Conservation (phyloP, 1,284 basidiomycete species). For the Xanthoconium separans region DNA sequence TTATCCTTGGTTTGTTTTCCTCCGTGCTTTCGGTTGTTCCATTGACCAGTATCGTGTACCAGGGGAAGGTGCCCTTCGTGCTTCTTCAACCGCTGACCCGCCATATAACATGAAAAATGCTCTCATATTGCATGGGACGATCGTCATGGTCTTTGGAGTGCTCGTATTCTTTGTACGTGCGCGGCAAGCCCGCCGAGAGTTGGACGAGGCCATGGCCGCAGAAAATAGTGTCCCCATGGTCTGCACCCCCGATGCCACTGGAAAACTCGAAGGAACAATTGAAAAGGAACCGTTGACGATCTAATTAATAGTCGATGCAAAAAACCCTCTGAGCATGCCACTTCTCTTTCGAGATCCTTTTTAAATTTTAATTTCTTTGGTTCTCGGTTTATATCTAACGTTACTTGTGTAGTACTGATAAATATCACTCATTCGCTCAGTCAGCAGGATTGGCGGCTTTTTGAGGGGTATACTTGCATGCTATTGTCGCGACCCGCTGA, state of each 20-base stretch:
- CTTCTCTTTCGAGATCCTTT: too few relatives aligned
- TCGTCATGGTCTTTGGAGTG: constrained; percentile 40
- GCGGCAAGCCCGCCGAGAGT: constrained; percentile 55
- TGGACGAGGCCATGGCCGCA: constrained; percentile 47
- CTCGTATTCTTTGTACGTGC: constrained; percentile 53
- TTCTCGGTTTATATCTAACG: too few relatives aligned
- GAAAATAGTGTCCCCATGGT: neutral
- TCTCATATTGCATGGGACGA: constrained; percentile 59
- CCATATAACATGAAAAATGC: constrained; percentile 67
- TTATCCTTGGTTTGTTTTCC: constrained; percentile 55
- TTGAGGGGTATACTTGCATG: too few relatives aligned
- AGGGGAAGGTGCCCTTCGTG: constrained; percentile 68
- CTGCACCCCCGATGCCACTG: neutral
- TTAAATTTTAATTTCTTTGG: too few relatives aligned
- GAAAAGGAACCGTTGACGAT: too few relatives aligned
- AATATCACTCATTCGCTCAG: too few relatives aligned
- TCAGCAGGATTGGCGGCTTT: too few relatives aligned
- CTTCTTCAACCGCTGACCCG: constrained; percentile 53
- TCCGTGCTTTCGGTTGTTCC: neutral
- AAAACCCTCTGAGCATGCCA: too few relatives aligned
- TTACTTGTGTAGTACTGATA: too few relatives aligned
- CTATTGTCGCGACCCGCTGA: too few relatives aligned
- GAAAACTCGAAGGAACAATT: neutral
- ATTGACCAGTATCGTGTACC: neutral
- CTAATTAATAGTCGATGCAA: too few relatives aligned